Base-by-base conservation (phyloP, 2,329 filamentous ascomycete species). In the Talaromyces verruculosus region DNA sequence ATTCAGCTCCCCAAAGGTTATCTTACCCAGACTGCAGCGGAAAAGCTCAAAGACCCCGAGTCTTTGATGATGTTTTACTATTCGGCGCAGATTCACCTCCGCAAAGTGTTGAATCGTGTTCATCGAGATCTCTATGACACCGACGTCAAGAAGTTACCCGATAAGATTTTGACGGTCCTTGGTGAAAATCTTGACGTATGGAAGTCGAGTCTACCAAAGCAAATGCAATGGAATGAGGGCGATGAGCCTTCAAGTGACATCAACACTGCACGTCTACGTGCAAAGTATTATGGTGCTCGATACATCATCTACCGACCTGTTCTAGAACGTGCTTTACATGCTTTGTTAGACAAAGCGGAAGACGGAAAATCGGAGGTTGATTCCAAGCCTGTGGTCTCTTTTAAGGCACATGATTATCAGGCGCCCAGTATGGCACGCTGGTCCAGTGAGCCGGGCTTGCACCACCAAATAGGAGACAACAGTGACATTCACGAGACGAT, bases 211-310 rank as follows among this genome's bases (percentile, higher is more conserved):
- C 78, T 88, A 5, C 84, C 84, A 0, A 69, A 76, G 1, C 67
- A 72, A 2, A 73, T 94, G 85, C 78, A 79, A 64, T 91, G 90
- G 82, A 75, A 84, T 2, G 90, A 92, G 67, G 78, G 83, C 1
- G 91, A 96, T 64, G 83, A 84, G 4, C 92, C 92, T 0, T 86
- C 93, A 0, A 77, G 74, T 0, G 88, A 97, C 59, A 93, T 98
- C 67, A 87, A 97, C 17, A 84, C 87, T 13, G 94, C 94, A 37
- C 87, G 95, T 25, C 83, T 98, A 68, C 89, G 94, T 49, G 95
- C 91, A 15, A 98, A 99, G 77, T 98, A 95, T 77, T 98, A 94
- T 83, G 95, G 95, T 22, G 93, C 92, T 0, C 87, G 90, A 69
- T 93, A 96, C 68, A 93, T 98, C 74, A 93, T 94, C 30, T 91